phyloP scores from a whole-genome alignment of 257 asterid species.

The Avicennia marina region DNA sequence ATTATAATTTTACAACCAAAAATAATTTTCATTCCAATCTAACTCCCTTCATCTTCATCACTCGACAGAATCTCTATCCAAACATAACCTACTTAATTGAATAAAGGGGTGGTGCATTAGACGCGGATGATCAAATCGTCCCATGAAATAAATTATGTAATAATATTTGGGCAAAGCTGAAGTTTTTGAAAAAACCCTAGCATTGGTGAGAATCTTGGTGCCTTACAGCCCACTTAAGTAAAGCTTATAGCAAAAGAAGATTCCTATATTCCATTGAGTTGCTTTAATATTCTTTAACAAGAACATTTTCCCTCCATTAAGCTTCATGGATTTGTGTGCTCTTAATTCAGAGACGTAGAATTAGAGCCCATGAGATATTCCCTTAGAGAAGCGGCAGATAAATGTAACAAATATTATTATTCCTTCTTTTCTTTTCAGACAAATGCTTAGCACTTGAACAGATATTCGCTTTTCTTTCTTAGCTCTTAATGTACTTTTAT shows the following conservation, averaged over 20 bases:
- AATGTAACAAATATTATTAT: constrained; percentile 19
- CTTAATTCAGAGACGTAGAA: constrained; percentile 56
- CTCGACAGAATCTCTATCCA: too few relatives aligned
- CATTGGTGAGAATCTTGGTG: constrained; percentile 52
- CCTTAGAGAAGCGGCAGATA: constrained; percentile 25
- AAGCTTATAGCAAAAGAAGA: constrained; percentile 89
- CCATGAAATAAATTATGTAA: too few relatives aligned
- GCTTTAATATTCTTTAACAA: constrained; percentile 43
- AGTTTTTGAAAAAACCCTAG: too few relatives aligned
- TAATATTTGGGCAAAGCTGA: too few relatives aligned
- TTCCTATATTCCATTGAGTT: constrained; percentile 42
- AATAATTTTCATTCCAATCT: too few relatives aligned
- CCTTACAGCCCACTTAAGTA: constrained; percentile 83
- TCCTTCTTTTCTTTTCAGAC: constrained; percentile 35
- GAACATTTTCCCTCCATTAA: constrained; percentile 40
- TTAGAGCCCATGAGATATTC: constrained; percentile 65
- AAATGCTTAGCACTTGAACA: too few relatives aligned
- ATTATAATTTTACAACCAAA: too few relatives aligned
- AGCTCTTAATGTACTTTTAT: constrained; percentile 25
- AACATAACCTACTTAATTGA: too few relatives aligned
- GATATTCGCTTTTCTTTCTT: constrained; percentile 47
- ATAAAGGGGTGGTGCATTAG: not conserved
- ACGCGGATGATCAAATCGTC: too few relatives aligned
- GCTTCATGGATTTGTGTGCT: constrained; percentile 43
- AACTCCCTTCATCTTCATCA: too few relatives aligned